Evolutionary conservation across 23 red algal genomes (phyloP), one percentile per base, ranked within the genome.

Genomic region (Cyanidiococcus yangmingshanensis): DNA sequence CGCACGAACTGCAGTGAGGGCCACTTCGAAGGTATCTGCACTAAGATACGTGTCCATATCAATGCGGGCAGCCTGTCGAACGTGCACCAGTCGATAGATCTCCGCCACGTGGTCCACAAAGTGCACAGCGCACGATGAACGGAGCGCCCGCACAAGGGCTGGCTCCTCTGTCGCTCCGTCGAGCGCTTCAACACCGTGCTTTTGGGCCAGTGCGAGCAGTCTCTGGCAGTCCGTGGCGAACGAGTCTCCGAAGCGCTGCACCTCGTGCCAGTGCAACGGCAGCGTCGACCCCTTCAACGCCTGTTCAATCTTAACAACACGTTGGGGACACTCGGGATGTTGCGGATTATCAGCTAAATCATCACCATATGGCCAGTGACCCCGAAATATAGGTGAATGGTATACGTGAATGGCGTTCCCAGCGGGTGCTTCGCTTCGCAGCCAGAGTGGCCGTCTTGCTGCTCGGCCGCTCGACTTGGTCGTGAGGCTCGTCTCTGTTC

Each of bases 1-100:
- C 12, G 88, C 88, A 21, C 74, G 39, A 1, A 77, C 85, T 0
- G 94, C 88, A 2, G 90, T 59, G 27, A 89, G 75, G 25, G 87
- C 88, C 31, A 85, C 74, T 24, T 87, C 71, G 59, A 84, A 91
- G 31, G 82, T 86, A 0, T 71, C 33, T 15, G 58, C 40, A 1
- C 74, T 58, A 17, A 98, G 67, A 45, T 91, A 98, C 3, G 94
- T 98, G 71, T 98, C 94, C 1, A 74, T 59, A 59, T 98, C 94
- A 0, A 98, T 51, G 25, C 63, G 71, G 0, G 83, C 59, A 0
- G 77, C 92, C 12, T 37, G 50, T 27, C 84, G 67, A 29, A 74
- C 31, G 21, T 51, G 33, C 3, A 83, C 82, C 37, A 87, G 57
- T 21, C 36, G 7, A 37, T 81, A 38, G 39, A 98, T 34, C 25